phyloP scores from a whole-genome alignment of 768 basidiomycete species.

The Macrolepiota dolichaula region DNA sequence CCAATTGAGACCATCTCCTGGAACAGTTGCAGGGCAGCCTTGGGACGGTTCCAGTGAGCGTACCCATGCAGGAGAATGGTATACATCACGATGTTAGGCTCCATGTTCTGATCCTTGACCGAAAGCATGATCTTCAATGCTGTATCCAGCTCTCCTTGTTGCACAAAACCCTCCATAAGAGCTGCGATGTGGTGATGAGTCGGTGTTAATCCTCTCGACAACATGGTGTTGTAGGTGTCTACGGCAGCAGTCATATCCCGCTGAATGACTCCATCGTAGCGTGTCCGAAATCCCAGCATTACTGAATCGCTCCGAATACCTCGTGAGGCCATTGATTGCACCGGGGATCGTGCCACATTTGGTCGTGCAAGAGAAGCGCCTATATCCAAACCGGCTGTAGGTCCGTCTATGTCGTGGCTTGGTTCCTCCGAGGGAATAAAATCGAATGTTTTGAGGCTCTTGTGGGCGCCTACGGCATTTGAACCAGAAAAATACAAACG shows the following conservation, averaged over 20 bases:
- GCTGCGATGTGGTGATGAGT: conserved; percentile 71
- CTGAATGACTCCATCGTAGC: conserved; percentile 53
- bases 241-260: conserved; percentile 49
- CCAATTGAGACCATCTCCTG: conserved; percentile 59
- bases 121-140: conserved; percentile 56
- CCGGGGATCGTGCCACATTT: conserved; percentile 34
- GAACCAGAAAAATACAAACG: conserved; percentile 43
- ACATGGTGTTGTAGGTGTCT: conserved; percentile 53
- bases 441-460: too few relatives aligned
- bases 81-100: conserved; percentile 65
- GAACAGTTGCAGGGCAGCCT: conserved; percentile 51
- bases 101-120: conserved; percentile 45
- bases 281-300: conserved; percentile 60
- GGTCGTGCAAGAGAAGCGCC: conserved; percentile 13
- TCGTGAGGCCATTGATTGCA: conserved; percentile 44
- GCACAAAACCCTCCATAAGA: conserved; percentile 72
- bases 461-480: too few relatives aligned
- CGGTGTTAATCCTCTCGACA: conserved; percentile 67
- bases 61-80: conserved; percentile 75
- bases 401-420: neutral
- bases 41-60: conserved; percentile 56
- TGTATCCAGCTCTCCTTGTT: conserved; percentile 52
- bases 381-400: neutral
- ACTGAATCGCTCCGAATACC: conserved; percentile 52
- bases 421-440: neutral